Evolutionary conservation across 164 flowering plant species (phyloP).

Genomic region (Sedum album): DNA sequence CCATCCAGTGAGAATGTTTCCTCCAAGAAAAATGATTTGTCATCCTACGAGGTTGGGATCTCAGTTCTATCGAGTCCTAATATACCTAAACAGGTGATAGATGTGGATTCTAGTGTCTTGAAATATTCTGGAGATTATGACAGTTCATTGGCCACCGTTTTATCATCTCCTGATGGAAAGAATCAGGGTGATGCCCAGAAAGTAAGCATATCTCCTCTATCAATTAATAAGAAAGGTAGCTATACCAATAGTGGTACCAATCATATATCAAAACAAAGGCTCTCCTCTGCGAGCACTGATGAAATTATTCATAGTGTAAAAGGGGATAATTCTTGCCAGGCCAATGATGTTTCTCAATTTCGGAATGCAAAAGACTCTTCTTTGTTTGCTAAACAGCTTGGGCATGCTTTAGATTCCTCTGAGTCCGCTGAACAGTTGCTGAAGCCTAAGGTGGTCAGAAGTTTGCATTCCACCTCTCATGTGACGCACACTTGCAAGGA

Average conservation of each 20-base stretch:
- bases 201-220: background rate
- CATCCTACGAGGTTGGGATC: conserved; percentile 5
- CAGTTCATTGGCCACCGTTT: conserved; percentile 13
- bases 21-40: conserved; percentile 12
- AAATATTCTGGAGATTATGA: conserved; percentile 14
- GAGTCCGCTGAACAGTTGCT: conserved; percentile 6
- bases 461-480: conserved; percentile 20
- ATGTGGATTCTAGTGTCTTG: conserved; percentile 8
- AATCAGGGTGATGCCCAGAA: background rate
- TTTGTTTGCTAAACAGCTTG: conserved; percentile 13
- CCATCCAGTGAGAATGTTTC: conserved; percentile 15
- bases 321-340: background rate
- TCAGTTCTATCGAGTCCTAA: conserved; percentile 14
- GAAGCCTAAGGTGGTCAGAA: conserved; percentile 19
- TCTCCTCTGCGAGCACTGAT: background rate
- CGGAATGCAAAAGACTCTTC: conserved; percentile 13
- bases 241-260: background rate
- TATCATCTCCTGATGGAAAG: background rate
- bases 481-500: conserved; percentile 18
- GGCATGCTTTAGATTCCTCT: conserved; percentile 10
- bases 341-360: background rate
- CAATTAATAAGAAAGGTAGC: background rate
- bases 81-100: conserved; percentile 12
- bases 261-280: background rate
- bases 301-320: background rate